Base-by-base conservation (phyloP, 768 basidiomycete genomes). In the Sporobolomyces pararoseus region DNA sequence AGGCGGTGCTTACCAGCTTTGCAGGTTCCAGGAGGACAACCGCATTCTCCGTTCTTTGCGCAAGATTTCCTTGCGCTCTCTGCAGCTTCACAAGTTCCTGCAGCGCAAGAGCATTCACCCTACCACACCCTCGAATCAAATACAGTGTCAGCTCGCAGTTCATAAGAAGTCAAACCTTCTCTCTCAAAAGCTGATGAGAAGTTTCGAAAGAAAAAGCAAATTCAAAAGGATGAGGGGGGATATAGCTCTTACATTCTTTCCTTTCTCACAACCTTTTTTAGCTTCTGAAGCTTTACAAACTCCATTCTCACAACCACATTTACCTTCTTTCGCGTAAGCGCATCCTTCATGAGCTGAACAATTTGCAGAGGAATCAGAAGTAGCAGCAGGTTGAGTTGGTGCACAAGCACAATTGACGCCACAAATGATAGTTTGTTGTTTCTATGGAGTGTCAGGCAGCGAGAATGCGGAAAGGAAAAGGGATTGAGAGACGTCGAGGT, bases 341-440 rank as follows among this genome's bases (percentile, higher is more conserved):
- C 67, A 68, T 19, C 23, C 31, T n/a, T 68, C 61, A 23, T 42
- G 25, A 17, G 63, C 63, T 2, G 49, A 27, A 27, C 63, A 64
- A 23, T 4, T 32, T n/a, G 35, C 42, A 44, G 44, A n/a, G 10
- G 64, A 37, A 9, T 42, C 17, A 23, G 64, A 27, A 46, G 44
- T 17, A 19, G 39, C n/a, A 32, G 14, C 32, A 14, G 53, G 9
- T 27, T 25, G 23, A 5, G n/a, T 12, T 16, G 46, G 35, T 17
- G 67, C 42, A 53, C 46, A 57, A 29, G 32, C 53, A 54, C 67
- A 68, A 61, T 49, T 68, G 17, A 63, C 53, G 31, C 67, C 67
- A 59, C 67, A 68, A 53, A 68, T n/a, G 37, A 68, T 52, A 7
- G 57, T 37, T 23, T 44, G 32, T 7, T 31, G 7, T 32, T 25